Evolutionary conservation across 2,329 filamentous ascomycete species (phyloP), one percentile per base, ranked within the genome.

Genomic region (Cylindrodendrum hubeiense): DNA sequence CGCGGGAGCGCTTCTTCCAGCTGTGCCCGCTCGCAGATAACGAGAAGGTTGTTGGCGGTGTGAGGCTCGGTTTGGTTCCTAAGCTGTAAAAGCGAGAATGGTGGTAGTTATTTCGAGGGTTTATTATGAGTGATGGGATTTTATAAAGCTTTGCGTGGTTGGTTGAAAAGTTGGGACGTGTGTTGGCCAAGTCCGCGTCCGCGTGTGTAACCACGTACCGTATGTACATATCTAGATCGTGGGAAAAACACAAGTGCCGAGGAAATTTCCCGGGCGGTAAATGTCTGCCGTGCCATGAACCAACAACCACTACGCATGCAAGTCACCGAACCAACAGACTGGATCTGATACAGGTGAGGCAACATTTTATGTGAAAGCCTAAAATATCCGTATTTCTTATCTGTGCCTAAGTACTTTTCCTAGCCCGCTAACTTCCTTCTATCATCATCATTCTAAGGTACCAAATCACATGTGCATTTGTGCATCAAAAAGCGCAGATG

Each of bases 1-100:
- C 87, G 54, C 82, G 91, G 8, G 89, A 90, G 76, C 84, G 90
- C 61, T 93, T 92, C 82, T 93, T 93, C 79, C 90, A 92, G 75
- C 78, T 91, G 10, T 88, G 87, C 68, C 88, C 88, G 9, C 80
- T 90, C 58, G 84, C 79, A 1, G 85, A 87, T 66, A 86, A 83
- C 63, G 85, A 87, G 54, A 88, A 87, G 79, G 81, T 84, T 3
- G 82, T 88, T 26, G 85, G 85, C 3, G 86, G 86, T 1, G 86
- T 87, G 62, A 76, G 80, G 56, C 82, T 88, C 60, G 85, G 85
- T 12, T 68, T 88, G 66, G 79, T 87, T 60, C 85, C 86, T 1
- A 88, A 88, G 78, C 68, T 88, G 77, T 88, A 79, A 74, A 62
- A 26, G 28, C 28, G 30, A 30, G 10, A 17, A 13, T 33, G 34